phyloP scores from a whole-genome alignment of 2,329 filamentous ascomycete genomes.

The Massarina eburnea region DNA sequence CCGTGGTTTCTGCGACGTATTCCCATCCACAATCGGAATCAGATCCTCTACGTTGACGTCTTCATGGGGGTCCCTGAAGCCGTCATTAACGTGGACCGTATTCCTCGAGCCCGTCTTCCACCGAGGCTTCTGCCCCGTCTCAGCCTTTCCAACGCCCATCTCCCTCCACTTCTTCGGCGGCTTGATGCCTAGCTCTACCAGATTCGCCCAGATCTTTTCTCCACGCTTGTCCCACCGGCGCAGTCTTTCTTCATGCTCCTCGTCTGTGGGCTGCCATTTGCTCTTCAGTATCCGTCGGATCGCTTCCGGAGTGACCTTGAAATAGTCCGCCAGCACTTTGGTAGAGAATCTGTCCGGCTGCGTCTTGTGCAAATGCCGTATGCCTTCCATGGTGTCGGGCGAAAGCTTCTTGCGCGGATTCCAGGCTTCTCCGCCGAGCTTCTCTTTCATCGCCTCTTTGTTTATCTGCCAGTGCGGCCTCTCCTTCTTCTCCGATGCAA shows the following conservation, averaged over 20 bases:
- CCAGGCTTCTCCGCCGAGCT: constrained; percentile 79
- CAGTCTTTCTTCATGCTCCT: constrained; percentile 47
- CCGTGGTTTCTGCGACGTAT: not conserved
- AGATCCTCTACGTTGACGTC: constrained; percentile 24
- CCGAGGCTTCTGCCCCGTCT: constrained; percentile 28
- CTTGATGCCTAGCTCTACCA: constrained; percentile 55
- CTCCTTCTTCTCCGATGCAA: constrained; percentile 12
- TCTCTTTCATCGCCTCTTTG: constrained; percentile 72
- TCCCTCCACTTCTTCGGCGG: constrained; percentile 57
- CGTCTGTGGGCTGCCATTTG: constrained; percentile 67
- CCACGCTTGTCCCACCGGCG: constrained; percentile 52
- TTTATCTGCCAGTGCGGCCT: constrained; percentile 70
- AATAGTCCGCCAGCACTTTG: constrained; percentile 70
- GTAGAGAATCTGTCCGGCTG: constrained; percentile 79
- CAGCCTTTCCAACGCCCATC: constrained; percentile 44
- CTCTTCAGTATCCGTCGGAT: constrained; percentile 83
- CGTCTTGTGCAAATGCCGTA: constrained; percentile 76
- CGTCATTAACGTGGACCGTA: constrained; percentile 30
- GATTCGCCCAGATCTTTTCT: constrained; percentile 51
- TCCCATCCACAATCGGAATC: constrained; percentile 32
- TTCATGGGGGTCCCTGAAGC: constrained; percentile 15
- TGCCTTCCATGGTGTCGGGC: constrained; percentile 87
- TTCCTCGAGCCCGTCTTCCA: constrained; percentile 39
- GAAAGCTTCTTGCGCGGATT: constrained; percentile 82
- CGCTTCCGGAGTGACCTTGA: constrained; percentile 83